Conservation (phyloP, 495 filamentous ascomycete species). For the Penicillium paxilli region DNA sequence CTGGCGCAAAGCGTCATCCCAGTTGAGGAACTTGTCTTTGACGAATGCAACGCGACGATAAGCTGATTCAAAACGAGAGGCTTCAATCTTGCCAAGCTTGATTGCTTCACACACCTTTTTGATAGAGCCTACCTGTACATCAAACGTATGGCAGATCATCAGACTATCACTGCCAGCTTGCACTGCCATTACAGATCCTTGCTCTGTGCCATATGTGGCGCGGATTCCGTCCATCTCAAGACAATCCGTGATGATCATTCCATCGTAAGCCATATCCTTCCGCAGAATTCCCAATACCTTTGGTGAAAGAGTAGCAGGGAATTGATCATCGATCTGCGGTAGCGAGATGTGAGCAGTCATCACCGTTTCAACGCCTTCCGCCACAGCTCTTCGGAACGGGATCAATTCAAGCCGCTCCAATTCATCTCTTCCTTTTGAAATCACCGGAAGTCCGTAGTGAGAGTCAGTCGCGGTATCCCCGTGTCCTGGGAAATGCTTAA, state of each 20-base stretch:
- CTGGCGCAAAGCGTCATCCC: conserved; percentile 25
- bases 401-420: conserved; percentile 41
- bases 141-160: conserved; percentile 53
- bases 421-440: conserved; percentile 37
- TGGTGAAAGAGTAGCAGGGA: conserved; percentile 40
- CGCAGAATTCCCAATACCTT: conserved; percentile 39
- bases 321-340: conserved; percentile 32
- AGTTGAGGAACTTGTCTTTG: conserved; percentile 36
- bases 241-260: conserved; percentile 42
- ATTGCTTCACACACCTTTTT: conserved; percentile 41
- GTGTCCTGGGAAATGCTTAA: conserved; percentile 48
- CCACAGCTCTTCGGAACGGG: conserved; percentile 44
- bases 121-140: conserved; percentile 45
- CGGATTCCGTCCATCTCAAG: conserved; percentile 51
- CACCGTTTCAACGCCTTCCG: conserved; percentile 40
- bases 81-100: conserved; percentile 32
- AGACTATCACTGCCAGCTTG: conserved; percentile 51
- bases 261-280: conserved; percentile 41
- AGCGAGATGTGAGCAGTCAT: conserved; percentile 48
- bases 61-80: conserved; percentile 35
- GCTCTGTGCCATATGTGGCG: conserved; percentile 45
- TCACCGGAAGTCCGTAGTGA: conserved; percentile 43
- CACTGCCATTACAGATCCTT: conserved; percentile 46
- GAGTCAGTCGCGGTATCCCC: conserved; percentile 46
- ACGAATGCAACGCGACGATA: conserved; percentile 34